Evolutionary conservation across 163 green algal genomes (phyloP), one percentile per base, ranked within the genome.

Genomic region (Scenedesmus sp.): DNA sequence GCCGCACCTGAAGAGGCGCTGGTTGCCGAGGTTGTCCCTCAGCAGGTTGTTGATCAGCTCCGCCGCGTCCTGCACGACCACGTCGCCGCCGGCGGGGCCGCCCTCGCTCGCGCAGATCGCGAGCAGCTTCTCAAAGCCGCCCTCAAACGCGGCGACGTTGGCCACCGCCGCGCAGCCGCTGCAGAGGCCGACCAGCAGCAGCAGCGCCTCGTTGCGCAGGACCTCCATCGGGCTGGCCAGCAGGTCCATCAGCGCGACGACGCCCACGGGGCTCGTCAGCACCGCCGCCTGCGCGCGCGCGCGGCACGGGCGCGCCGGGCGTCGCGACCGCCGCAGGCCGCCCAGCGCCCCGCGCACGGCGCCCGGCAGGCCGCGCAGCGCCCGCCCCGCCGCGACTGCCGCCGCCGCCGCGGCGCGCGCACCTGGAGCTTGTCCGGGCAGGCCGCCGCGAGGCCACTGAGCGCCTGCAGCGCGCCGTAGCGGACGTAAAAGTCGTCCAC

Each of bases 141-240:
- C 94, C 78, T 98, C 94, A 82, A 96, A 97, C 0, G 92, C 95
- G 3, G 91, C 91, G 36, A 97, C 94, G 82, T 97, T 94, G 69
- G 93, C 87, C 24, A 98, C 88, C 75, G 96, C 88, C n/a, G 85
- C 80, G 60, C 87, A 90, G 26, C 80, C 72, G 18, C 66, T 81
- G 2, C 89, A 93, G 31, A 98, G 87, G 24, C 72, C 82, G 15
- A 89, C 85, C 39, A 98, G 85, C 82, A 98, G 86, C 83, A 97
- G 78, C 72, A 98, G 87, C 29, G 88, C 90, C 83, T 96, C 92
- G 56, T 96, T 96, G 56, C 91, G 83, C 17, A 96, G 88, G 9
- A 88, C 84, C 77, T 91, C 86, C 31, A 87, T 56, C 3, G 60
- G 75, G 62, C 91, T 86, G 0, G 66, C 48, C 72, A 93, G 78